Evolutionary conservation across 23 red algal genomes (phyloP), one percentile per base, ranked within the genome.

Genomic region (Gracilaria domingensis): DNA sequence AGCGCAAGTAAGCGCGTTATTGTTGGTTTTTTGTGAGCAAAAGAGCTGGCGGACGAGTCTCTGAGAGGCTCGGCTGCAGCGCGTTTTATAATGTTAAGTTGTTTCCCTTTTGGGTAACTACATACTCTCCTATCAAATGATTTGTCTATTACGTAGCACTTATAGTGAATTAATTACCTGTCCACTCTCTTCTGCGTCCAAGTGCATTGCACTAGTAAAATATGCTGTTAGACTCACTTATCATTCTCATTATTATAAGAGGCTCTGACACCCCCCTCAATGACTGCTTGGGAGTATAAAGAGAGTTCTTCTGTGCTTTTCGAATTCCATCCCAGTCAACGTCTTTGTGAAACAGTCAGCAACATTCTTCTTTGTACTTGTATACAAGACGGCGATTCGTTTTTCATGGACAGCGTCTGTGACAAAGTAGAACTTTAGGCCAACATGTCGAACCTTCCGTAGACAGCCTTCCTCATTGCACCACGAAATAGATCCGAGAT

Each of bases 401-500:
- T 47, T 28, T 0, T 45, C 21, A 1, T 20, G 23, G 26, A 78
- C 30, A 51, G 23, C 30, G 8, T 45, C 20, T 18, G n/a, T 45
- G 20, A 78, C 37, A 18, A 40, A 54, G 28, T 78, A 36, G 28
- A 48, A 78, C 36, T 78, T 78, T 11, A 78, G 42, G 29, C 79
- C 79, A 82, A 82, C 32, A 24, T 65, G 44, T 9, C 58, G 51
- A 13, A 82, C 79, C 21, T 6, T 82, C 8, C 79, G 48, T 33
- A 82, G 4, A n/a, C 14, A 12, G 4, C 14, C 54, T 2, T 58
- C 54, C 20, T 58, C 54, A 58, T 58, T 6, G 44, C 33, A 44
- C 82, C 57, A 69, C 9, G 59, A 70, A 18, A 70, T 86, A 53
- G 82, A 67, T 32, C 58, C 11, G 8, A 72, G 33, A 40, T 86